phyloP scores from a whole-genome alignment of 2,329 filamentous ascomycete species.

The Westerdykella sp. region DNA sequence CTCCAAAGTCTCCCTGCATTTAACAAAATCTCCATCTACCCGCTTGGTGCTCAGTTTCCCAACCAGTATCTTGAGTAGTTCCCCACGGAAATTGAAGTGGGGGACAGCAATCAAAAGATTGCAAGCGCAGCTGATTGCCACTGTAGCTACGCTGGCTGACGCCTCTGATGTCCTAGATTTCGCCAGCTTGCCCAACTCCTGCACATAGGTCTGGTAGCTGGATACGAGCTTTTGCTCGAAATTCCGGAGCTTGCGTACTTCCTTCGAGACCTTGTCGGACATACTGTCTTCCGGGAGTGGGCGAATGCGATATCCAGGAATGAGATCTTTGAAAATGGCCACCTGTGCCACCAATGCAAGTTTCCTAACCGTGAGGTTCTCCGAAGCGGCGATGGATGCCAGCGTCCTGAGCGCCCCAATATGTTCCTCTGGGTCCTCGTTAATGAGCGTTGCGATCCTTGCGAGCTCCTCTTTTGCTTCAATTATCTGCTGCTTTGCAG shows the following conservation, averaged over 20 bases:
- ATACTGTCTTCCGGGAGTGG: slow-evolving; percentile 68
- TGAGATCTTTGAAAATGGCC: slow-evolving; percentile 89
- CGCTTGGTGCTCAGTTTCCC: slow-evolving; percentile 70
- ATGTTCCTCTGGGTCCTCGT: slow-evolving; percentile 91
- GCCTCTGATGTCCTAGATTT: slow-evolving; percentile 43
- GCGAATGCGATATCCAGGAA: slow-evolving; percentile 92
- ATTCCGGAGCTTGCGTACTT: slow-evolving; percentile 71
- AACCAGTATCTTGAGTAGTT: slow-evolving; percentile 81
- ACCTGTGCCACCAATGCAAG: slow-evolving; percentile 80
- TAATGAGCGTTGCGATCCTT: slow-evolving; percentile 70
- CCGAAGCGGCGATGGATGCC: slow-evolving; percentile 64
- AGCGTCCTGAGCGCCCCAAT: slow-evolving; percentile 71
- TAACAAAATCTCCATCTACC: slow-evolving; percentile 67
- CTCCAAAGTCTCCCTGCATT: slow-evolving; percentile 72
- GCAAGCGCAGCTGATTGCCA: slow-evolving; percentile 83
- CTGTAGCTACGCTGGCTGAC: slow-evolving; percentile 51
- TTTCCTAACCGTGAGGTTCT: slow-evolving; percentile 71
- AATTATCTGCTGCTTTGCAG: slow-evolving; percentile 71
- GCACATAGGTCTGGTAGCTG: slow-evolving; percentile 79
- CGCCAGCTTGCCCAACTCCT: slow-evolving; percentile 63
- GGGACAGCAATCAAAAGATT: slow-evolving; percentile 73
- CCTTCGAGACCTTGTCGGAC: slow-evolving; percentile 80
- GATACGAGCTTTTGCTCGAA: slow-evolving; percentile 85
- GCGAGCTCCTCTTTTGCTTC: slow-evolving; percentile 91
- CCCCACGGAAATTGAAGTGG: slow-evolving; percentile 93